Evolutionary conservation across 352 stramenopile species (phyloP).

Genomic region (Globisporangium mamillatum): DNA sequence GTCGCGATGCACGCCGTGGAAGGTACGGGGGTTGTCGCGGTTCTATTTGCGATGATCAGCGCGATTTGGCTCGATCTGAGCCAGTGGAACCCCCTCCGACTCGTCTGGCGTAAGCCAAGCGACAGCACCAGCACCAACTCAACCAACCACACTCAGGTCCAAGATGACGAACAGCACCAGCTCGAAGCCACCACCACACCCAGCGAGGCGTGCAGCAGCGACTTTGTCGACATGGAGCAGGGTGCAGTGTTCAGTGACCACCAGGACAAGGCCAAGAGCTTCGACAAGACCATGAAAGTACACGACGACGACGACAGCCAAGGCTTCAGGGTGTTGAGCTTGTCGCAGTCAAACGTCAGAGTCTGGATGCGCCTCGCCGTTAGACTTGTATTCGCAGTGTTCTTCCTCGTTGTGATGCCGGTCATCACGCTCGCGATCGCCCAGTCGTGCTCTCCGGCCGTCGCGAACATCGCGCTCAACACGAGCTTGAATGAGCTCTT

Average conservation of each 20-base stretch:
- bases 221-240: too few species aligned
- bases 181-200: too few species aligned
- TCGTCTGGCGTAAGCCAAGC: too few species aligned
- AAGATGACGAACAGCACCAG: neutral
- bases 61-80: constrained; percentile 26
- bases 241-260: too few species aligned
- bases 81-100: constrained; percentile 25
- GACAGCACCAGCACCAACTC: too few species aligned
- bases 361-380: constrained; percentile 6
- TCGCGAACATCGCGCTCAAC: constrained; percentile 39
- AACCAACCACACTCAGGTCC: neutral
- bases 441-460: constrained; percentile 16
- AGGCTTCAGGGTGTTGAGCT: too few species aligned
- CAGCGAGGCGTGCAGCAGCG: too few species aligned
- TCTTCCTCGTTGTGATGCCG: constrained; percentile 10
- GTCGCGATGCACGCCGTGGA: constrained; percentile 17
- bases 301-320: neutral
- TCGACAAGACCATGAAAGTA: neutral
- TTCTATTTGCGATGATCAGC: constrained; percentile 22
- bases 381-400: neutral
- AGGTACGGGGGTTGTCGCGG: constrained; percentile 13
- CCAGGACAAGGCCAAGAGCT: too few species aligned
- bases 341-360: too few species aligned
- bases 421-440: constrained; percentile 20
- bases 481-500: constrained; percentile 41